Conservation (phyloP, 2,329 filamentous ascomycete species). For the Exophiala phaeomuriformis region DNA sequence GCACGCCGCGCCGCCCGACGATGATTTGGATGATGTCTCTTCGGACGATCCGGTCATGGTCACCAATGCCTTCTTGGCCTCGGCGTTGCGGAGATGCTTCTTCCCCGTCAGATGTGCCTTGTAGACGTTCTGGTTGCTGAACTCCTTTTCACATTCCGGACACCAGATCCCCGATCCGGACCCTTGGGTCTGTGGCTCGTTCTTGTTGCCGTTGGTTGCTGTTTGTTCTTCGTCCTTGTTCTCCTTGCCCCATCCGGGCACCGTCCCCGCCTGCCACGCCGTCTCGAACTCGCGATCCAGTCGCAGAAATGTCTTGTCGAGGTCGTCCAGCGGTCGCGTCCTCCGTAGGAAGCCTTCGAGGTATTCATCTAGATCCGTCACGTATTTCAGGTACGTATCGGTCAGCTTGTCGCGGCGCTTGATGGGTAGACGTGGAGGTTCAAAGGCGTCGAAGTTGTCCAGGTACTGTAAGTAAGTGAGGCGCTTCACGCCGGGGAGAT, state of each 20-base stretch:
- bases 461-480: slow-evolving; percentile 89
- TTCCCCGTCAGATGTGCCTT: slow-evolving; percentile 81
- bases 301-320: slow-evolving; percentile 65
- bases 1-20: slow-evolving; percentile 32
- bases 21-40: slow-evolving; percentile 8
- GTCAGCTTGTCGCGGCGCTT: slow-evolving; percentile 80
- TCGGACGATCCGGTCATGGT: slow-evolving; percentile 21
- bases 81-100: slow-evolving; percentile 82
- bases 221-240: not conserved
- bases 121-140: slow-evolving; percentile 92
- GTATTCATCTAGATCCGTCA: slow-evolving; percentile 71
- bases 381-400: slow-evolving; percentile 85
- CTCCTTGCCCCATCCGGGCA: slow-evolving; percentile 69
- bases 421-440: slow-evolving; percentile 63
- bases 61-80: slow-evolving; percentile 47
- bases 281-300: slow-evolving; percentile 81
- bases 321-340: slow-evolving; percentile 76
- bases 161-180: slow-evolving; percentile 73
- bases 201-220: slow-evolving; percentile 32
- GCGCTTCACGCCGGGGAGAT: slow-evolving; percentile 77
- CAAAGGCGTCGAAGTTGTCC: slow-evolving; percentile 81
- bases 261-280: slow-evolving; percentile 70
- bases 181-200: slow-evolving; percentile 45
- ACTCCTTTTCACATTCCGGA: slow-evolving; percentile 84
- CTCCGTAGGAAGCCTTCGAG: slow-evolving; percentile 81